Evolutionary conservation across 2,329 filamentous ascomycete genomes (phyloP), one percentile per base, ranked within the genome.

Genomic region (Diaporthe caulivora): DNA sequence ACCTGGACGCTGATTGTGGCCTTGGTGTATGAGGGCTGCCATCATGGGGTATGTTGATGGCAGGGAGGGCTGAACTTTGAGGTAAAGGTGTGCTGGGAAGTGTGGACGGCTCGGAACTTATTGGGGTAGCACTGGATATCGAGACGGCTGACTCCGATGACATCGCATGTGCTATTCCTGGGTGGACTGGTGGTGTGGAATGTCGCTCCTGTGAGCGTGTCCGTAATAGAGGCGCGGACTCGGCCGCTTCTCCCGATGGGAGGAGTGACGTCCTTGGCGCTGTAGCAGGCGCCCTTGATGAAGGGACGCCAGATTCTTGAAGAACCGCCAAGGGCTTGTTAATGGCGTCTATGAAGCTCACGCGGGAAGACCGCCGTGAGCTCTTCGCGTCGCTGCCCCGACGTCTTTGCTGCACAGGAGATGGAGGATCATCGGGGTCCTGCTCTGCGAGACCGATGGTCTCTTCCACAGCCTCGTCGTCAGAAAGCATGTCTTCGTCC

Each of bases 391-490:
- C 72, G 76, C 69, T 79, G 76, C 65, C 74, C 64, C 72, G 75
- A 58, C 78, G 78, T 21, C 77, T 77, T 15, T 75, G 75, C 75
- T 81, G 81, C 75, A 83, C 80, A 81, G 76, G 81, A 77, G 72
- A 82, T 73, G 75, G 84, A 78, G 70, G 82, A 82, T 78, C 84
- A 84, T 67, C 73, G 62, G 79, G 84, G 76, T 87, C 87, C 79
- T 93, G 91, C 54, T 89, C 82, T 1, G 83, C 80, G 26, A 92
- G 86, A 49, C 89, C 88, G 67, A 92, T 92, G 17, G 89, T 91
- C 77, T 92, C 92, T 76, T 92, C 90, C 21, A 90, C 85, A 47
- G 90, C 89, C 57, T 91, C 89, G 37, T 83, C 84, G 54, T 91
- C 89, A 4, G 85, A 88, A 21, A 90, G 77, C 10, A 80, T 76